phyloP scores from a whole-genome alignment of 1,139 yeast genomes.

The Suhomyces terraborum region DNA sequence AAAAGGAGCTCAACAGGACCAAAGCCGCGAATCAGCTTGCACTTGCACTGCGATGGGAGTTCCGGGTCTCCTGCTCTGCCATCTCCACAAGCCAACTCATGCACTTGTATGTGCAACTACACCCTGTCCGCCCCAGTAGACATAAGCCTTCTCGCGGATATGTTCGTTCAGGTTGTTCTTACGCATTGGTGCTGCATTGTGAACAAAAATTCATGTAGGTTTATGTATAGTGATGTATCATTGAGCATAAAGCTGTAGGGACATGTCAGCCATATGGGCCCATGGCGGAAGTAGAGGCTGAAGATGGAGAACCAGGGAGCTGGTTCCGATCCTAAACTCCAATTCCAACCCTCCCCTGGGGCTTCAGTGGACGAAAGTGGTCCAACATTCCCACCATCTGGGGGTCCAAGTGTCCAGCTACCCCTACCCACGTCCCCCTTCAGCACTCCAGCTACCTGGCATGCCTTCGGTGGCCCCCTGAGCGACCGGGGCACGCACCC shows the following conservation, averaged over 20 bases:
- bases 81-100: no score
- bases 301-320: background rate
- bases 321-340: no score
- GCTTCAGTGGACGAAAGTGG: no score
- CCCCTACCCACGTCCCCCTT: no score
- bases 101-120: no score
- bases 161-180: background rate
- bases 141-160: background rate
- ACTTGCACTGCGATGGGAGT: no score
- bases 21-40: no score
- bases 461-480: background rate
- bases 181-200: conserved; percentile 1
- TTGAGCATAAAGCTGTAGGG: background rate
- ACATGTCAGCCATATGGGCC: background rate
- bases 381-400: background rate
- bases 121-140: background rate
- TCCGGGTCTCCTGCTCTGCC: no score
- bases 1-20: no score
- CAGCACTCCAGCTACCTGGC: no score
- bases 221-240: background rate
- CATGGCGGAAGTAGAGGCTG: background rate
- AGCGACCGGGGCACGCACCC: background rate
- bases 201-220: background rate
- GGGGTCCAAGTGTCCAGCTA: no score
- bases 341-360: no score